A percentile compares a stretch with the other conserved stretches of the same genome.
These are phyloP conservation scores for Apophysomyces trapeziformis DNA, from an alignment of 371 early-diverging fungal genomes.

Conservation along the genomic window DNA sequence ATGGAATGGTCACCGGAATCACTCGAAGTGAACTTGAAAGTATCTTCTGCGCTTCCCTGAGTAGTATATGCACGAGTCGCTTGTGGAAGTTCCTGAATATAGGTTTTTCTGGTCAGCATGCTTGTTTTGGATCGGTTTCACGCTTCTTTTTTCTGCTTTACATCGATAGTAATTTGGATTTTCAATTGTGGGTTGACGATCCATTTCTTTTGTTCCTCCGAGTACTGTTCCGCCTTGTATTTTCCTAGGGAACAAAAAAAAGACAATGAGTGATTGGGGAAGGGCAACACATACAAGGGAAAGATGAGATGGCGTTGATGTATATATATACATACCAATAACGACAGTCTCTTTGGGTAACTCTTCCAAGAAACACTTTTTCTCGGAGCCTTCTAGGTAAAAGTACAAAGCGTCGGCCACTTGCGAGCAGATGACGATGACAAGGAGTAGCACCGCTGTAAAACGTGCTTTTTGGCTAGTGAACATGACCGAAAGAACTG, in stretches of 20 bases:
- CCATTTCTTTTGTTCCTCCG: constrained; percentile 65
- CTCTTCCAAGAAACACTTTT: constrained; percentile 95
- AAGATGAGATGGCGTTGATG: not conserved
- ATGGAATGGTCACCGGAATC: constrained; percentile 90
- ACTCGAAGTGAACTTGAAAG: constrained; percentile 87
- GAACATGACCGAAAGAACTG: not conserved
- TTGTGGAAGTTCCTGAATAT: constrained; percentile 59
- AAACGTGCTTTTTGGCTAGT: constrained; percentile 1
- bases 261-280: too few species aligned
- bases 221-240: constrained; percentile 84
- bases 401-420: constrained; percentile 78
- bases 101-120: not conserved
- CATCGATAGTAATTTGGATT: constrained; percentile 83
- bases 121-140: not conserved
- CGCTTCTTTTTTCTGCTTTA: constrained; percentile 12
- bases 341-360: constrained; percentile 90
- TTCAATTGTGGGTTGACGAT: constrained; percentile 68
- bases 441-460: constrained; percentile 11
- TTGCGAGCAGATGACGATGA: constrained; percentile 22
- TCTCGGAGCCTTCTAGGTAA: constrained; percentile 86
- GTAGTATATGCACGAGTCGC: constrained; percentile 70
- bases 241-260: constrained; percentile 53
- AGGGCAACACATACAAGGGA: not conserved
- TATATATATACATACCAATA: constrained; percentile 54
- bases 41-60: constrained; percentile 71